Evolutionary conservation across 257 asterid genomes (phyloP), one percentile per base, ranked within the genome.

Genomic region (Anisodus acutangulus): DNA sequence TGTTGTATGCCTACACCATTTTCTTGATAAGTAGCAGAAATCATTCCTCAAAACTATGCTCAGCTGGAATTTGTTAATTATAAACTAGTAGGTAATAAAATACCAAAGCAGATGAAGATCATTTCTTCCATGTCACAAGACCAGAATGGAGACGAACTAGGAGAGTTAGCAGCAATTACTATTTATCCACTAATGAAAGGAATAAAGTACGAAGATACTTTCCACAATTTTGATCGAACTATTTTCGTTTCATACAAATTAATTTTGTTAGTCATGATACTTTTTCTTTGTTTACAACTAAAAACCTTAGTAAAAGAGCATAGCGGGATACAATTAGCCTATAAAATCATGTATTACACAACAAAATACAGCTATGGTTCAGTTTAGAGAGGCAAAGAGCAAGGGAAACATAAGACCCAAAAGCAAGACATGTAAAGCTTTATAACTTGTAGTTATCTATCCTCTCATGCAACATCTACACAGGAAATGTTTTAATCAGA

Each of bases 101-200:
- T 66, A 12, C 72, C 9, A 4, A 66, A 66, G 80, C 60, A 74
- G 80, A 22, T 74, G 49, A 74, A 74, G 11, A 74, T 74, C 6
- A 49, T 74, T 12, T 74, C 60, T 74, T 19, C n/a, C 39, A 49
- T 74, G 60, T 11, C 60, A 49, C 37, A 47, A n/a, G n/a, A 74
- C 11, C 19, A 6, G 60, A 31, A 47, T 22, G 60, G 60, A 74
- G 43, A 72, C 5, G 19, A 43, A 47, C 69, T 8, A 3, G 22
- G 45, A 12, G 22, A 49, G 13, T 49, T 76, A 76, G 63, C 81
- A 49, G 22, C 12, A 26, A 49, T 49, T 49, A 62, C 62, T 51
- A 76, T 49, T 47, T 49, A 76, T 76, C 19, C 81, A 76, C 43
- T 6, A 22, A 12, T 2, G 7, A 22, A 16, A 49, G 62, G 43